Evolutionary conservation across 345 rosid species (phyloP), one percentile per base, ranked within the genome.

Genomic region (Rubroshorea leprosula): DNA sequence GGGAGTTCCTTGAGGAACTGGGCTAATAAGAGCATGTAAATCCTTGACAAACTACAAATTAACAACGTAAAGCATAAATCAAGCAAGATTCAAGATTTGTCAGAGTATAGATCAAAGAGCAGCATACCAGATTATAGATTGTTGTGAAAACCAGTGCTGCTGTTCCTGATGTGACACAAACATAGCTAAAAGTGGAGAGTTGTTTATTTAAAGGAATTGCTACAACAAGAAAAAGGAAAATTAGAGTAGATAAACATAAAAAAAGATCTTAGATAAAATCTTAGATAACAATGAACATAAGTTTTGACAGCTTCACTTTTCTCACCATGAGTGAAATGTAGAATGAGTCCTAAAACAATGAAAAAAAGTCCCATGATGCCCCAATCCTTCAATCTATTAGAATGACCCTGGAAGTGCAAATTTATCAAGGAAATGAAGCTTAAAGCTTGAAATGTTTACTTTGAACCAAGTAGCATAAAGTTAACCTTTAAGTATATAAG

Each of bases 201-300:
- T 88, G 98, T 69, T 91, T 91, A 63, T 82, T 91, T 49, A 79
- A 78, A 52, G 96, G 92, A 73, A 91, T 73, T 19, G 80, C 98
- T 88, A 80, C 74, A 69, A 60, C 19, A 49, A 23, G 58, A 43
- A 62, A 43, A 6, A 39, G 38, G 4, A 58, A 23, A 5, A 41
- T 64, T 54, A 52, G 47, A 27, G 22, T 62, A 5, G 13, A 23
- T 43, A 14, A 54, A 49, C 14, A 44, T 25, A 35, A 6, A n/a
- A n/a, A n/a, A n/a, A n/a, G n/a, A n/a, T n/a, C n/a, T n/a, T n/a
- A n/a, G n/a, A n/a, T n/a, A n/a, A 27, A 23, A 1, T 14, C 4
- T 16, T 31, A 35, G 49, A 24, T 16, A 24, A 49, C 47, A 59
- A 6, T 20, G 4, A 0, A 15, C 14, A 49, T 23, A 35, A 29